phyloP scores from a whole-genome alignment of 306 rosid species.

The Sphenostylis stenocarpa region DNA sequence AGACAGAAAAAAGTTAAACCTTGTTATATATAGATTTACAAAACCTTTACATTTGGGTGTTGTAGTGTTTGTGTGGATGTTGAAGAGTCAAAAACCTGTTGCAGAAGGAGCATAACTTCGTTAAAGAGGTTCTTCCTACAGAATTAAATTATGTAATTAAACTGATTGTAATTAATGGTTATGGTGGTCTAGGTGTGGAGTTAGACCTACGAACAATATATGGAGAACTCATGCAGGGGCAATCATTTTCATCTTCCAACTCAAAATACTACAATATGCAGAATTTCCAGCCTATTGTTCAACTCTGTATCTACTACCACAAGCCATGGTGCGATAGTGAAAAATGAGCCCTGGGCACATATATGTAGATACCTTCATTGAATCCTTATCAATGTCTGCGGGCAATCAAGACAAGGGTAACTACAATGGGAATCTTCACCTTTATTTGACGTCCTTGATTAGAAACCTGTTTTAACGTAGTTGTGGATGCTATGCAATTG shows the following conservation, averaged over 20 bases:
- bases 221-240: neutral
- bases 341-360: no score
- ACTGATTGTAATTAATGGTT: neutral
- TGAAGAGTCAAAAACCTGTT: neutral
- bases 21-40: neutral
- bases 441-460: slow-evolving; percentile 42
- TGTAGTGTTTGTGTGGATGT: neutral
- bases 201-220: neutral
- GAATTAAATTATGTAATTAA: neutral
- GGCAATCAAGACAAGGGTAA: no score
- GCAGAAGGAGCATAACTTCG: neutral
- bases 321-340: no score
- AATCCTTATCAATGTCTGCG: no score
- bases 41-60: neutral
- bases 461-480: slow-evolving; percentile 80
- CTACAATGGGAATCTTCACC: neutral
- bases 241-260: slow-evolving; percentile 36
- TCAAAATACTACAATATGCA: slow-evolving; percentile 38
- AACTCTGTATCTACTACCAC: slow-evolving; percentile 46
- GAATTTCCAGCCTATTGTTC: slow-evolving; percentile 63
- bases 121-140: neutral
- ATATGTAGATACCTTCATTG: no score
- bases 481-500: slow-evolving; percentile 70
- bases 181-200: neutral
- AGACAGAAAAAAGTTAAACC: no score